phyloP scores from a whole-genome alignment of 805 yeast genomes.

The Lipomyces anomalus region DNA sequence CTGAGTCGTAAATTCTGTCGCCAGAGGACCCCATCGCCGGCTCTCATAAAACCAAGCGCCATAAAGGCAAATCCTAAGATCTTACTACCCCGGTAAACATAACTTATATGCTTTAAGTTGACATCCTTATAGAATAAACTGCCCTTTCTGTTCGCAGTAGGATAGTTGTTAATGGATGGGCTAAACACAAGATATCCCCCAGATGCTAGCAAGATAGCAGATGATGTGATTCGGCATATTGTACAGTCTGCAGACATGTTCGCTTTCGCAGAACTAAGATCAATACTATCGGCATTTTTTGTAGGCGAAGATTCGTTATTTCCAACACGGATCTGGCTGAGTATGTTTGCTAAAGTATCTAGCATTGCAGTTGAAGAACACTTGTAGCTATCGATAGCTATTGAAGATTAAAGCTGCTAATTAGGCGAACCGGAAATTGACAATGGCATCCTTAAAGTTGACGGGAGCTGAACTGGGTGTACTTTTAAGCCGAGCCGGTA shows the following conservation, averaged over 20 bases:
- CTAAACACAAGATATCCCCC: neutral
- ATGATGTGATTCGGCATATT: neutral
- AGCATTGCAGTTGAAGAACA: too few species aligned
- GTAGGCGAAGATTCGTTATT: too few species aligned
- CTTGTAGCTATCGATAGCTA: too few species aligned
- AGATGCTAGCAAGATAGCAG: neutral
- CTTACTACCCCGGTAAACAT: slow-evolving; percentile 3
- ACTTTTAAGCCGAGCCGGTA: too few species aligned
- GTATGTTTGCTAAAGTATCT: too few species aligned
- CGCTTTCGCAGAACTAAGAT: neutral
- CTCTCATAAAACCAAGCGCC: slow-evolving; percentile 14
- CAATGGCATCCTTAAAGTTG: too few species aligned
- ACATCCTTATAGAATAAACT: slow-evolving; percentile 22
- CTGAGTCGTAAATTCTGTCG: slow-evolving; percentile 3
- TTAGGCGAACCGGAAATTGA: too few species aligned
- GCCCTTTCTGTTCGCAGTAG: neutral
- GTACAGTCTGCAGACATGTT: neutral
- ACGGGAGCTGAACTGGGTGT: too few species aligned
- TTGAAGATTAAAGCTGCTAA: too few species aligned
- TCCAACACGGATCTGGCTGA: too few species aligned
- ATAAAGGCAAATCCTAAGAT: slow-evolving; percentile 7
- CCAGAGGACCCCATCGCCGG: slow-evolving; percentile 25
- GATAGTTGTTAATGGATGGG: neutral
- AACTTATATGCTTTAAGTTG: slow-evolving; percentile 10
- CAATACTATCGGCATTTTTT: too few species aligned